Evolutionary conservation across 257 asterid species (phyloP).

Genomic region (Ophiorrhiza pumila): DNA sequence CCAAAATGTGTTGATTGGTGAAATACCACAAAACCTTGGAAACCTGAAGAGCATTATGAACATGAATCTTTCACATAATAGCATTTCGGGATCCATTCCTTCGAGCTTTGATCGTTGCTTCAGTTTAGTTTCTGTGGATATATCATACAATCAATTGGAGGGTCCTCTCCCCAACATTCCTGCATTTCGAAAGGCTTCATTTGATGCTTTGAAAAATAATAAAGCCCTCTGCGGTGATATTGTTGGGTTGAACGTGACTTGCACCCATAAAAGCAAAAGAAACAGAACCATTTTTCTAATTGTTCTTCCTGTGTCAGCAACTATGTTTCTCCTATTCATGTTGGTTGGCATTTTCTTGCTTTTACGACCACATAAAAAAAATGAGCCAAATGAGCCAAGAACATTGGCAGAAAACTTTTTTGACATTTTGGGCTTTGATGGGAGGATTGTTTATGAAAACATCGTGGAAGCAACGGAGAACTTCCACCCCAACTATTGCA

Average conservation of each 20-base stretch:
- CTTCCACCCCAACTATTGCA: constrained; percentile 18
- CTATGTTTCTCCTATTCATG: constrained; percentile 15
- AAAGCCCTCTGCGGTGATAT: constrained; percentile 31
- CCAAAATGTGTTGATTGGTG: constrained; percentile 27
- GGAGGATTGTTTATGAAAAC: constrained; percentile 27
- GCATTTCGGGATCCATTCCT: constrained; percentile 30
- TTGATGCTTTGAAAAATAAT: constrained; percentile 28
- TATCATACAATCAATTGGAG: constrained; percentile 38
- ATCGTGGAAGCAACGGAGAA: constrained; percentile 32
- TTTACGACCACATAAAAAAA: not conserved
- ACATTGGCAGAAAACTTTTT: constrained; percentile 9
- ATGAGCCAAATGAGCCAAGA: not conserved
- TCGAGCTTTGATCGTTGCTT: constrained; percentile 18
- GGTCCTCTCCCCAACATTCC: constrained; percentile 33
- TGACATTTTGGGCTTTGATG: constrained; percentile 24
- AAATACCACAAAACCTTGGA: constrained; percentile 25
- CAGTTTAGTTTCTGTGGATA: constrained; percentile 25
- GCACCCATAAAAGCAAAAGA: constrained; percentile 9
- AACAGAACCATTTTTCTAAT: constrained; percentile 2
- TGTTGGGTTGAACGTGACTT: constrained; percentile 27
- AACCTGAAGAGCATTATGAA: constrained; percentile 6
- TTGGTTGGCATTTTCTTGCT: not conserved
- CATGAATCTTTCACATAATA: constrained; percentile 34
- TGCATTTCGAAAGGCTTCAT: constrained; percentile 29
- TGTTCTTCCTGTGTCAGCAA: constrained; percentile 6